These are phyloP conservation scores for Auriscalpium vulgare DNA, from an alignment of 768 basidiomycete species.

Conservation along the genomic window DNA sequence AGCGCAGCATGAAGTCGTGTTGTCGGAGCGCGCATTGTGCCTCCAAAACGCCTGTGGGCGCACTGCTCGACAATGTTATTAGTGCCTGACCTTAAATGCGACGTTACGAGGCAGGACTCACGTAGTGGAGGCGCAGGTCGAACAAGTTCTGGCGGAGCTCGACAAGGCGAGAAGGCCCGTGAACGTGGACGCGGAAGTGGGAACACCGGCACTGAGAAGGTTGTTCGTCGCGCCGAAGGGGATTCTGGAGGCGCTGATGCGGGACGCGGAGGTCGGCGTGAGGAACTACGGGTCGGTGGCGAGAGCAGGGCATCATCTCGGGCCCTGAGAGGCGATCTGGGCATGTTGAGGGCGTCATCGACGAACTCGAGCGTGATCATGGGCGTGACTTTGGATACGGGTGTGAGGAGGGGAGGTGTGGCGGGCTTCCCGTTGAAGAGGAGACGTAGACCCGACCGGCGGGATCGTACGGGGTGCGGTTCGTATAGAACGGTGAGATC, in stretches of 20 bases:
- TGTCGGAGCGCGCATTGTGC: slow-evolving; percentile 62
- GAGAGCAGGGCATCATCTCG: not conserved
- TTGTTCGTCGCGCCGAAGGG: not conserved
- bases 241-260: not conserved
- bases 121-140: slow-evolving; percentile 59
- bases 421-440: not conserved
- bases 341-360: not conserved
- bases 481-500: slow-evolving; percentile 2
- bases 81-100: not conserved
- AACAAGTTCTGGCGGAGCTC: slow-evolving; percentile 30
- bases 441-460: not conserved
- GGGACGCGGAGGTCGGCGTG: not conserved
- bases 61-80: slow-evolving; percentile 31
- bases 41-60: slow-evolving; percentile 83
- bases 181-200: not conserved
- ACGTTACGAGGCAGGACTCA: slow-evolving; percentile 28
- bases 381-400: not conserved
- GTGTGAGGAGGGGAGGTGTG: not conserved
- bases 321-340: not conserved
- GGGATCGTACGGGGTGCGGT: not conserved
- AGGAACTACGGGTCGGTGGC: not conserved
- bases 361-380: not conserved
- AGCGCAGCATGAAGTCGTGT: slow-evolving; percentile 62
- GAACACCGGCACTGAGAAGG: not conserved
- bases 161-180: not conserved